Conservation (phyloP, 2,329 filamentous ascomycete species). For the Arthrinium phaeospermum region DNA sequence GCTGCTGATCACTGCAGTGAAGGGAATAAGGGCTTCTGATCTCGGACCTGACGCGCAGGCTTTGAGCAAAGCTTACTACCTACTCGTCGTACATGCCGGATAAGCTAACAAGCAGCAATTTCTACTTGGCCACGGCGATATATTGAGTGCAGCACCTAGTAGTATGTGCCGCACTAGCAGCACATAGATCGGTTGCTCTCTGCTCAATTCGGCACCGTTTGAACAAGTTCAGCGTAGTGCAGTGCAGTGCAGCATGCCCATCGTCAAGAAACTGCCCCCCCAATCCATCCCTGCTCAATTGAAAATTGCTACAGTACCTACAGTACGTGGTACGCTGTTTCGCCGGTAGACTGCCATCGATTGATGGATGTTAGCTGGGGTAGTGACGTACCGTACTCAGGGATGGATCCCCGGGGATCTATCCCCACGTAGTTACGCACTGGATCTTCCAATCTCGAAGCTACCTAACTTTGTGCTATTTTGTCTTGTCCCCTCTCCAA, state of each 20-base stretch:
- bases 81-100: background rate
- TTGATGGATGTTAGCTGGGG: background rate
- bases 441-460: background rate
- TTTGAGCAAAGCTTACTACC: constrained; percentile 7
- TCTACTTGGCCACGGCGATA: background rate
- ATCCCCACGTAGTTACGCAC: background rate
- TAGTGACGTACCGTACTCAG: background rate
- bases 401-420: background rate
- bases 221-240: no score
- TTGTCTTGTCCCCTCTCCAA: background rate
- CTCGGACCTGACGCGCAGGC: constrained; percentile 15
- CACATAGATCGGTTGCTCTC: background rate
- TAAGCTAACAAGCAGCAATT: background rate
- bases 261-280: background rate
- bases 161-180: background rate
- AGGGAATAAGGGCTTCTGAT: constrained; percentile 5
- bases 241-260: background rate
- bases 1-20: constrained; percentile 12
- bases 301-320: background rate
- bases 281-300: background rate
- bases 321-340: background rate
- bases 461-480: background rate
- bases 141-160: background rate
- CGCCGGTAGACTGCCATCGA: background rate
- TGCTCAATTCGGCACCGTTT: background rate